phyloP scores from a whole-genome alignment of 2,329 filamentous ascomycete genomes.

The Alternaria incomplexa region DNA sequence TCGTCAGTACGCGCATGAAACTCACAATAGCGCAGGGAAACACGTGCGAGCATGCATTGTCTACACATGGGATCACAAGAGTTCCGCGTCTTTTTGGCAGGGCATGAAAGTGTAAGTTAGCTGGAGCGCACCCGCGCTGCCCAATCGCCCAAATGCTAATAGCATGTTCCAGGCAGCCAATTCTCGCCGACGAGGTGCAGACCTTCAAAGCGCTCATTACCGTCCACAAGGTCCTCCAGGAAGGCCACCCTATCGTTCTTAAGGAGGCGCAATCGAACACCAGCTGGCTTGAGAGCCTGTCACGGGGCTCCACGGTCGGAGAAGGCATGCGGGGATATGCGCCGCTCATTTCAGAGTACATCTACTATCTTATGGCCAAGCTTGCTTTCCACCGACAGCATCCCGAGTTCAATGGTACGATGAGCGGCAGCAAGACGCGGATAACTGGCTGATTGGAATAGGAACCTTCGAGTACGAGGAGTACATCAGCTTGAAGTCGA shows the following conservation, averaged over 20 bases:
- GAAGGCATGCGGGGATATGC: constrained; percentile 89
- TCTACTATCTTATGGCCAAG: constrained; percentile 93
- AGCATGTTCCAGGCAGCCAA: constrained; percentile 74
- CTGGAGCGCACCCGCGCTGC: background rate
- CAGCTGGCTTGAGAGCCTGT: constrained; percentile 91
- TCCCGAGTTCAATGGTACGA: constrained; percentile 89
- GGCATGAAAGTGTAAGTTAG: constrained; percentile 99
- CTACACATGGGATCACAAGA: constrained; percentile 99
- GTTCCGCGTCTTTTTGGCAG: constrained; percentile 91
- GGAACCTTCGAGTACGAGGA: constrained; percentile 97
- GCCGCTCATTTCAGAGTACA: constrained; percentile 93
- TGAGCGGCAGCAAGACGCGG: background rate
- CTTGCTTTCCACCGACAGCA: constrained; percentile 96
- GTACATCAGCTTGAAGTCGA: constrained; percentile 96
- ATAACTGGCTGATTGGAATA: constrained; percentile 37
- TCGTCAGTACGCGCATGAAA: constrained; percentile 13
- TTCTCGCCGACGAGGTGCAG: constrained; percentile 96
- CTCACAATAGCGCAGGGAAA: constrained; percentile 65
- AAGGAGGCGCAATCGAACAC: constrained; percentile 88
- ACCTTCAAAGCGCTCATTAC: constrained; percentile 99
- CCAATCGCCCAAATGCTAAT: constrained; percentile 16
- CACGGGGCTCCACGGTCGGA: constrained; percentile 74
- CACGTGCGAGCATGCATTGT: constrained; percentile 98
- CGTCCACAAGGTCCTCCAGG: constrained; percentile 95
- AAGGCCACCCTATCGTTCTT: constrained; percentile 87